A percentile compares a stretch with the other conserved stretches of the same genome.
phyloP scores from a whole-genome alignment of 1,284 basidiomycete species.

The Puccinia brachypodii region DNA sequence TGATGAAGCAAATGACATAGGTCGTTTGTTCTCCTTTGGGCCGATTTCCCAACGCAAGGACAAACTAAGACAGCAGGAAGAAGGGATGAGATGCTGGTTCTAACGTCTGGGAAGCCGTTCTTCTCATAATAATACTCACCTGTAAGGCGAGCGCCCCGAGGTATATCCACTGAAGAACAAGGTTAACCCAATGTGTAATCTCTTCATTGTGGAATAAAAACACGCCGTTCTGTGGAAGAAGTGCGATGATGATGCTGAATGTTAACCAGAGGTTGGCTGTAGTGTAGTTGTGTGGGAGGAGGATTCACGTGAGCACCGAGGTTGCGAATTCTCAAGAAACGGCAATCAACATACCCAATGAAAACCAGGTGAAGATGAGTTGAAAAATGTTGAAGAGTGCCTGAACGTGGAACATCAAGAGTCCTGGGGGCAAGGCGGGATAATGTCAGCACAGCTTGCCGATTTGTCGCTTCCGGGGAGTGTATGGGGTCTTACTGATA shows the following conservation, averaged over 20 bases:
- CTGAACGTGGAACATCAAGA: conserved; percentile 51
- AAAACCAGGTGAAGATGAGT: conserved; percentile 59
- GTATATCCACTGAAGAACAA: conserved; percentile 81
- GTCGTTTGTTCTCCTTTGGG: conserved; percentile 87
- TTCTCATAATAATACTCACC: background rate
- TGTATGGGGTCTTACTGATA: conserved; percentile 32
- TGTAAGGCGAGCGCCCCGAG: conserved; percentile 76
- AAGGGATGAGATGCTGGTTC: background rate
- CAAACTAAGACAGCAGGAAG: conserved; percentile 62
- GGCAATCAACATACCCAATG: conserved; percentile 8
- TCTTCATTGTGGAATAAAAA: conserved; percentile 31
- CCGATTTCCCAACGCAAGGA: conserved; percentile 86
- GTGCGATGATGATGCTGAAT: conserved; percentile 91
- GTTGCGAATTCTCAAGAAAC: background rate
- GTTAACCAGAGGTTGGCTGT: conserved; percentile 92
- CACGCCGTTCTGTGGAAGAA: conserved; percentile 64
- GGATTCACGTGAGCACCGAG: too few species aligned
- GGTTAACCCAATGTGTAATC: conserved; percentile 73
- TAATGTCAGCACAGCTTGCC: background rate
- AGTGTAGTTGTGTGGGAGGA: background rate
- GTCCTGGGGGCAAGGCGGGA: conserved; percentile 43
- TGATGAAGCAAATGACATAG: conserved; percentile 78
- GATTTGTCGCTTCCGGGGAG: too few species aligned
- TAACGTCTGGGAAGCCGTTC: background rate
- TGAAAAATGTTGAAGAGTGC: conserved; percentile 53